A percentile compares a stretch with the other conserved stretches of the same genome.
These are phyloP conservation scores for Uronychia setigera DNA, from an alignment of 73 alveolate species.

Conservation along the genomic window DNA sequence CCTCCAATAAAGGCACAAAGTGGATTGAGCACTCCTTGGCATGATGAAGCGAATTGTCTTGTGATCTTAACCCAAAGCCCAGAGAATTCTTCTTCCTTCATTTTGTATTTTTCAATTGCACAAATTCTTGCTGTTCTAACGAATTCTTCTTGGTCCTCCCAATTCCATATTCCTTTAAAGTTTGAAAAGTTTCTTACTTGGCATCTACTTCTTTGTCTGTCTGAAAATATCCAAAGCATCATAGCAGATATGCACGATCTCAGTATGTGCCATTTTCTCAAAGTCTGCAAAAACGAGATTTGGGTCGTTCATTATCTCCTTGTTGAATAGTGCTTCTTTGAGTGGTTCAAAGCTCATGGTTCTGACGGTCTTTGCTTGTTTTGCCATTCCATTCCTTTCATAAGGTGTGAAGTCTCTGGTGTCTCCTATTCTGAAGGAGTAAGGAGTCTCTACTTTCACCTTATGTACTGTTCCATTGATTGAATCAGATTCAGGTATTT, in stretches of 20 bases:
- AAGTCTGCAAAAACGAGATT: constrained; percentile 67
- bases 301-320: constrained; percentile 45
- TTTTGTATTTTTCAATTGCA: constrained; percentile 23
- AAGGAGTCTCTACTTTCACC: constrained; percentile 59
- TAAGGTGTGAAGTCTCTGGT: constrained; percentile 54
- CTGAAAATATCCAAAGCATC: constrained; percentile 55
- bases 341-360: constrained; percentile 57
- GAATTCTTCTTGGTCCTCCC: constrained; percentile 69
- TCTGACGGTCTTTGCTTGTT: constrained; percentile 58
- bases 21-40: constrained; percentile 43
- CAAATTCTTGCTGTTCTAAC: constrained; percentile 47
- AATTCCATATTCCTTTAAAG: constrained; percentile 79
- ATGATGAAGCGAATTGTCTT: constrained; percentile 14
- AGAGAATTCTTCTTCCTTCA: constrained; percentile 32
- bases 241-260: constrained; percentile 56
- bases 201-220: constrained; percentile 18
- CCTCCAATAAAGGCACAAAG: constrained; percentile 96
- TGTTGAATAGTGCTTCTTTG: constrained; percentile 14
- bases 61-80: constrained; percentile 26
- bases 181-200: constrained; percentile 57
- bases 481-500: constrained; percentile 6
- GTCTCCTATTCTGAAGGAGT: constrained; percentile 75
- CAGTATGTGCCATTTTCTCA: constrained; percentile 60
- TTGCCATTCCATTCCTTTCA: constrained; percentile 69
- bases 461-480: constrained; percentile 73